Evolutionary conservation across 176 grass and related monocot species (phyloP).

Genomic region (Hyparrhenia diplandra): DNA sequence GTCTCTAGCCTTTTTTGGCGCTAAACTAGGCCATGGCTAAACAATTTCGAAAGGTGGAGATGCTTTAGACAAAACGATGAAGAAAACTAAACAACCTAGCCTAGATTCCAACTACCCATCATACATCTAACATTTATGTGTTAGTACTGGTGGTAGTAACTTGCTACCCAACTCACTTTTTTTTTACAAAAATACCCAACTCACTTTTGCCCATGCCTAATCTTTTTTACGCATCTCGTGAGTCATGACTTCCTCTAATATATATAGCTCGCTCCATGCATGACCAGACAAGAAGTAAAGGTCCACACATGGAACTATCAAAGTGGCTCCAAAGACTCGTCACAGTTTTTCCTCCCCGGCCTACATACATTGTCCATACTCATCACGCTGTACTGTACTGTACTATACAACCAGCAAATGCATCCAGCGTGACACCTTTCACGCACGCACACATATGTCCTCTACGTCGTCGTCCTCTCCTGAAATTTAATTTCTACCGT

Average conservation of each 20-base stretch:
- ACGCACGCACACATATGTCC: not conserved
- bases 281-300: conserved; percentile 26
- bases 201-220: conserved; percentile 13
- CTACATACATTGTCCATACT: not conserved
- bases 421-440: no score
- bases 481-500: not conserved
- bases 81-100: not conserved
- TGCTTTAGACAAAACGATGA: no score
- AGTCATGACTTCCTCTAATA: not conserved
- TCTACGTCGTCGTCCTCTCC: no score
- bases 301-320: not conserved
- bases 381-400: no score
- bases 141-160: no score
- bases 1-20: not conserved
- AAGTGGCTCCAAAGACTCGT: conserved; percentile 9
- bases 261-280: not conserved
- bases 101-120: not conserved
- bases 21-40: not conserved
- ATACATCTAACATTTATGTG: no score
- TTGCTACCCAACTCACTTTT: no score
- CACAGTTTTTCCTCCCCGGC: not conserved
- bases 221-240: not conserved
- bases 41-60: not conserved
- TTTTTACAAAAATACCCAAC: no score
- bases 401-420: not conserved